Evolutionary conservation across 2,329 filamentous ascomycete species (phyloP).

Genomic region (Coniochaeta sp.): DNA sequence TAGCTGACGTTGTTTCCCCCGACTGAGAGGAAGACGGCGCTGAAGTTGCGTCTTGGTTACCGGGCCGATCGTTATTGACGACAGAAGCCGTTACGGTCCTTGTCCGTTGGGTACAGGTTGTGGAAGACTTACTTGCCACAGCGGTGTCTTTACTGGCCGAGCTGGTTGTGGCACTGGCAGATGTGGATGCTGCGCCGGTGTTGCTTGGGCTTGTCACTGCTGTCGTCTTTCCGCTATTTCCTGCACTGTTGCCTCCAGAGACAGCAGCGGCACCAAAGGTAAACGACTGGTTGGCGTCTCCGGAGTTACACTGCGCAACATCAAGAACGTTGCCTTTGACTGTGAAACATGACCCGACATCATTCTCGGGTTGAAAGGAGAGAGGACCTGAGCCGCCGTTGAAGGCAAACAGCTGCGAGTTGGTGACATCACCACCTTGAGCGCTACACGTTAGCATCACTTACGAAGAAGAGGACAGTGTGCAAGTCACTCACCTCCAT

Average conservation of each 20-base stretch:
- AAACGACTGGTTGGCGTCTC: conserved; percentile 36
- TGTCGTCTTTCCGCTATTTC: conserved; percentile 5
- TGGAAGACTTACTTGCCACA: not conserved
- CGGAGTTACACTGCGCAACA: conserved; percentile 32
- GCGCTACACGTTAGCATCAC: conserved; percentile 3
- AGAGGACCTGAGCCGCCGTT: conserved; percentile 32
- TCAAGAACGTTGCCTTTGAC: conserved; percentile 35
- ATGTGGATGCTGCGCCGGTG: conserved; percentile 10
- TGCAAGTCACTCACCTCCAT: conserved; percentile 29
- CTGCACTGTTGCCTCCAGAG: conserved; percentile 2
- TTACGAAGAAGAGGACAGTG: not conserved
- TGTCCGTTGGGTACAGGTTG: not conserved
- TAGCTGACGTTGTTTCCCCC: not conserved
- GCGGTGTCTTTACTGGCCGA: not conserved
- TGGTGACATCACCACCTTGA: conserved; percentile 36
- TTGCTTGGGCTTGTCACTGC: conserved; percentile 6
- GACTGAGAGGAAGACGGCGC: not conserved
- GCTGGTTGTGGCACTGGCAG: not conserved
- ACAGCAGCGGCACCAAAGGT: conserved; percentile 16
- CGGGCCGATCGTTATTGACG: not conserved
- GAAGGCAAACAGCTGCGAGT: conserved; percentile 45
- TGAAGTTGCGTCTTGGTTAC: not conserved
- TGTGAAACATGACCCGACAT: conserved; percentile 37
- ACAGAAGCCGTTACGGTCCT: not conserved
- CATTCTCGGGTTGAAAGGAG: conserved; percentile 36